These are phyloP conservation scores for Spiraea crenata DNA, from an alignment of 331 rosid genomes.

Conservation along the genomic window DNA sequence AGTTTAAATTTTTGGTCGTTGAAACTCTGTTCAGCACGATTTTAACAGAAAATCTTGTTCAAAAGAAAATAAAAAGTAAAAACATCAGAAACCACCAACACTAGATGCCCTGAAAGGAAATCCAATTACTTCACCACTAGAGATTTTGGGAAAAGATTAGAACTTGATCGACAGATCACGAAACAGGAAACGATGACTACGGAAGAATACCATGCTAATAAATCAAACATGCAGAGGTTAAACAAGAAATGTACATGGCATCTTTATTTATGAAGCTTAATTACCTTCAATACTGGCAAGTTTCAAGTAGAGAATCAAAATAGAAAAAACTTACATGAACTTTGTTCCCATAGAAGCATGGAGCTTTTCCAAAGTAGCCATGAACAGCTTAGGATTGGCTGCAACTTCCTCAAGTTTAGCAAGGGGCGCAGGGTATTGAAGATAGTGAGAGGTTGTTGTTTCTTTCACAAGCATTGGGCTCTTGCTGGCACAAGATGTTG, in stretches of 20 bases:
- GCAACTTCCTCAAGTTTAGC: conserved; percentile 61
- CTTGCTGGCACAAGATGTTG: conserved; percentile 51
- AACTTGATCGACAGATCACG: conserved; percentile 4
- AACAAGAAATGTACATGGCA: neutral
- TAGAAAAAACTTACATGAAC: conserved; percentile 60
- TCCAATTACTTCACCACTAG: neutral
- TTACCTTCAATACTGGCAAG: neutral
- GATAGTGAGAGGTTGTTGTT: conserved; percentile 29
- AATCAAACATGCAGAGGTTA: neutral
- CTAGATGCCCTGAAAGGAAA: neutral
- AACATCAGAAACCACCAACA: neutral
- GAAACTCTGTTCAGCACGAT: no score
- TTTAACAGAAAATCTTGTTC: neutral
- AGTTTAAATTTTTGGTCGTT: neutral
- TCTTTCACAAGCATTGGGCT: conserved; percentile 44
- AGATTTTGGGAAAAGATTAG: neutral
- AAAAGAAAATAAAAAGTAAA: neutral
- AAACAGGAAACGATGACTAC: neutral
- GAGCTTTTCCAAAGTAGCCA: conserved; percentile 68
- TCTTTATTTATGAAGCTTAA: no score
- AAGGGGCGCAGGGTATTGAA: conserved; percentile 56
- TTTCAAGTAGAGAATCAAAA: conserved; percentile 7
- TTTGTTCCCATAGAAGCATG: conserved; percentile 71
- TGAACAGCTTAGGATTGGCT: conserved; percentile 51
- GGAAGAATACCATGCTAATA: no score